A percentile compares a stretch with the other conserved stretches of the same genome.
phyloP scores from a whole-genome alignment of 2,329 filamentous ascomycete genomes.

The Acarospora socialis region DNA sequence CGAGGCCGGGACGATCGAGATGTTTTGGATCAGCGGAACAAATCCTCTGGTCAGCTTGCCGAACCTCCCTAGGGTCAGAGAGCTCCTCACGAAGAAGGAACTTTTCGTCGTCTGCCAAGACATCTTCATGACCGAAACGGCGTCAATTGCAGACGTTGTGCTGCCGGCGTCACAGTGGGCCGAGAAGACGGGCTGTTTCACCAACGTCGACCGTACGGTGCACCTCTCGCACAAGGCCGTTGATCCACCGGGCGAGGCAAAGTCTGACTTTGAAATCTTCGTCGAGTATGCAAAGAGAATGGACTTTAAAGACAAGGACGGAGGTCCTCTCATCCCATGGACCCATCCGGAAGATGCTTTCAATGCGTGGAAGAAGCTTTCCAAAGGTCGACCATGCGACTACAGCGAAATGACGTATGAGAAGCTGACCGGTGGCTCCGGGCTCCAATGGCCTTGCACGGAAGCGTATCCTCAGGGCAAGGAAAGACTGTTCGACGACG shows the following conservation, averaged over 20 bases:
- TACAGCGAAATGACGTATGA: constrained; percentile 23
- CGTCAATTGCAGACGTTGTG: constrained; percentile 24
- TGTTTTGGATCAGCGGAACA: constrained; percentile 27
- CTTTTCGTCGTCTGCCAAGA: constrained; percentile 25
- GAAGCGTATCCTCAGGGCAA: constrained; percentile 20
- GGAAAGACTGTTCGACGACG: constrained; percentile 23
- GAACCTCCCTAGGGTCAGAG: constrained; percentile 19
- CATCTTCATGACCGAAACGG: constrained; percentile 26
- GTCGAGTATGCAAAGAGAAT: constrained; percentile 23
- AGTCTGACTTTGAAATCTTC: constrained; percentile 24
- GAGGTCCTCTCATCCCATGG: constrained; percentile 20
- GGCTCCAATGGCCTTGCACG: constrained; percentile 27
- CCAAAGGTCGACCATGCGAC: constrained; percentile 23
- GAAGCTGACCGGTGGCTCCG: constrained; percentile 23
- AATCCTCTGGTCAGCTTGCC: constrained; percentile 27
- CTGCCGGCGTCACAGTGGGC: constrained; percentile 25
- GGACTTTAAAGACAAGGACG: constrained; percentile 24
- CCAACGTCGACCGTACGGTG: constrained; percentile 26
- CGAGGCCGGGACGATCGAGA: constrained; percentile 21
- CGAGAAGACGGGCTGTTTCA: constrained; percentile 27
- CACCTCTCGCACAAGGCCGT: constrained; percentile 26
- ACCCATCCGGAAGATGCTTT: constrained; percentile 22
- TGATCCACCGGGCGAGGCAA: constrained; percentile 25
- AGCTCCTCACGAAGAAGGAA: constrained; percentile 20
- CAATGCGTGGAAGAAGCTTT: constrained; percentile 24